These are phyloP conservation scores for Lactarius sp. DNA, from an alignment of 768 basidiomycete genomes.

Conservation along the genomic window DNA sequence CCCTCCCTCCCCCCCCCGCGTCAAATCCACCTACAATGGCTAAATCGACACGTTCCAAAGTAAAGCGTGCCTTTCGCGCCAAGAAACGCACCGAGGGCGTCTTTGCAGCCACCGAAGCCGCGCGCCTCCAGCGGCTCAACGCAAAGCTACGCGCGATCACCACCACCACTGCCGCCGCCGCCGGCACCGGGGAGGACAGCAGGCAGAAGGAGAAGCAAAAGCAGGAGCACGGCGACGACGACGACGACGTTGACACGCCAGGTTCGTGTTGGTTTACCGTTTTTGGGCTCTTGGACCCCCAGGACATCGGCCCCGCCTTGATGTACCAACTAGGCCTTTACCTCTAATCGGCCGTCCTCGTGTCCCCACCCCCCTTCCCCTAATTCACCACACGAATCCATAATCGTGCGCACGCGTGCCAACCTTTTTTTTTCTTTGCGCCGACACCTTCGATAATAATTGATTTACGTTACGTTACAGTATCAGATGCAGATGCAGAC, in stretches of 20 bases:
- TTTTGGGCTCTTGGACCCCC: slow-evolving; percentile 38
- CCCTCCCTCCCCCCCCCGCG: background rate
- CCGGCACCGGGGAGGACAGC: background rate
- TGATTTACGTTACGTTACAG: slow-evolving; percentile 7
- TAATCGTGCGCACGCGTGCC: background rate
- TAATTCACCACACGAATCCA: slow-evolving; percentile 3
- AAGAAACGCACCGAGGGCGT: slow-evolving; percentile 71
- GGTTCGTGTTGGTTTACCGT: slow-evolving; percentile 25
- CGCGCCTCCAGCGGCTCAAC: slow-evolving; percentile 67
- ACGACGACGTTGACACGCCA: slow-evolving; percentile 31
- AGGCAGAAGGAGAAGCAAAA: slow-evolving; percentile 16
- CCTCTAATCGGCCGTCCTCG: background rate
- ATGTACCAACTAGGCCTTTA: slow-evolving; percentile 35
- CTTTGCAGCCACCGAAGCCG: slow-evolving; percentile 74
- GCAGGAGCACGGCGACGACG: slow-evolving; percentile 19
- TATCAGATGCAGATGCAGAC: background rate
- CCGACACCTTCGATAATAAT: background rate
- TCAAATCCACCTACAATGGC: slow-evolving; percentile 49
- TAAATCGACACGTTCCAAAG: slow-evolving; percentile 79
- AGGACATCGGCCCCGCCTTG: slow-evolving; percentile 49
- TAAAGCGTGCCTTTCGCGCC: slow-evolving; percentile 70
- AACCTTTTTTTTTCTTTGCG: background rate
- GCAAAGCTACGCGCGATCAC: slow-evolving; percentile 53
- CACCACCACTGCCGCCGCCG: slow-evolving; percentile 26
- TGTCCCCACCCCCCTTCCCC: slow-evolving; percentile 1